Conservation (phyloP, 352 stramenopile genomes). For the Phytophthora nicotianae region DNA sequence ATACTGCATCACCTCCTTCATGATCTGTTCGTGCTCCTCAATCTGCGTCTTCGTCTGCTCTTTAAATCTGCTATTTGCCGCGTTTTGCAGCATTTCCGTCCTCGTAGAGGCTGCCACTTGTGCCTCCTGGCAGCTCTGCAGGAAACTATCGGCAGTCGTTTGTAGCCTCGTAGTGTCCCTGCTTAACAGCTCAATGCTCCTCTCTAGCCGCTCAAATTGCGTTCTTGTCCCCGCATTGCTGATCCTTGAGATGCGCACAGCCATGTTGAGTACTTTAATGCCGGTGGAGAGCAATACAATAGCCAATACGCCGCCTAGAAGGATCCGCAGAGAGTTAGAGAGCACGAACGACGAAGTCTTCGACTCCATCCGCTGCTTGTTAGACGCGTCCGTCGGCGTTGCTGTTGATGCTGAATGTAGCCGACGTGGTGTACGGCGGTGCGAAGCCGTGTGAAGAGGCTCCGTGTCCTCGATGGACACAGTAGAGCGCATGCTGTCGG, state of each 20-base stretch:
- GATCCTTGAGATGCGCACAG: constrained; percentile 1
- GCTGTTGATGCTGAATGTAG: background rate
- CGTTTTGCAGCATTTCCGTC: constrained; percentile 27
- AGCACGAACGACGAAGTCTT: constrained; percentile 8
- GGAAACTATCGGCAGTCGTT: constrained; percentile 24
- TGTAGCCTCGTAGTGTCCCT: constrained; percentile 25
- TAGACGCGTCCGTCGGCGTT: constrained; percentile 7
- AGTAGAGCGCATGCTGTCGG: constrained; percentile 47
- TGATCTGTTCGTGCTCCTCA: constrained; percentile 26
- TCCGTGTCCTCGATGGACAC: constrained; percentile 28
- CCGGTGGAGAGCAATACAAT: constrained; percentile 15
- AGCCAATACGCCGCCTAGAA: constrained; percentile 20
- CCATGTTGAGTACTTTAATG: background rate
- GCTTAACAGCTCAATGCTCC: constrained; percentile 22
- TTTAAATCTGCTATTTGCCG: constrained; percentile 16
- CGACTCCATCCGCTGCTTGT: constrained; percentile 6
- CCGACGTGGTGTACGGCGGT: constrained; percentile 10
- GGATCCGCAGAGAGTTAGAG: constrained; percentile 9
- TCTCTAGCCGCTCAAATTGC: constrained; percentile 40
- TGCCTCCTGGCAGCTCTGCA: constrained; percentile 32
- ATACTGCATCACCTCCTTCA: constrained; percentile 33
- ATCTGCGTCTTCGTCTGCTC: constrained; percentile 22
- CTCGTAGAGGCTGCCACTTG: constrained; percentile 27
- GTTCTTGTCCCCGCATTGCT: background rate
- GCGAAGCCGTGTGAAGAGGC: constrained; percentile 12